Evolutionary conservation across 75 land plant species (phyloP).

Genomic region (Sequoiadendron giganteum): DNA sequence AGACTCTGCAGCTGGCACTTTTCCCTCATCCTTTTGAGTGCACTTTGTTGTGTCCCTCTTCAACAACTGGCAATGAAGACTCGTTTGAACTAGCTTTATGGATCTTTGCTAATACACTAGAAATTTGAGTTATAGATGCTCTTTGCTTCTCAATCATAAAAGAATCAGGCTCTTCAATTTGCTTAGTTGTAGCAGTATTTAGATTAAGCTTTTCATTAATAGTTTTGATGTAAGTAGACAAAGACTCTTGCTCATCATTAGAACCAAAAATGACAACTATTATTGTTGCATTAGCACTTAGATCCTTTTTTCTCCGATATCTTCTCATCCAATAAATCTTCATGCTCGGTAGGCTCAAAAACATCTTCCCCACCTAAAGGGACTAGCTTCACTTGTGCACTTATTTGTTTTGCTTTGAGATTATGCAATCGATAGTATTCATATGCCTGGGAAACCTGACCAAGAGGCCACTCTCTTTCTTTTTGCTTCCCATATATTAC

Average conservation of each 20-base stretch:
- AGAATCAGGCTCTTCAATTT: not conserved
- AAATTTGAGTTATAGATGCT: not conserved
- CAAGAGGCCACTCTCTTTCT: slow-evolving; percentile 34
- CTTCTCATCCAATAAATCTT: slow-evolving; percentile 1
- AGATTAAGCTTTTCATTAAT: slow-evolving; percentile 7
- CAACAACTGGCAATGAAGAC: not conserved
- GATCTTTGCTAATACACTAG: not conserved
- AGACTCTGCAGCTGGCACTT: slow-evolving; percentile 4
- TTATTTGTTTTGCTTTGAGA: slow-evolving; percentile 10
- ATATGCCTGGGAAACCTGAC: slow-evolving; percentile 15
- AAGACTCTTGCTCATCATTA: slow-evolving; percentile 4
- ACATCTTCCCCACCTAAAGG: slow-evolving; percentile 15
- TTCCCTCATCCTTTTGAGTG: slow-evolving; percentile 2
- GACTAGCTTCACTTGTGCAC: slow-evolving; percentile 6
- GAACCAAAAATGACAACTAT: slow-evolving; percentile 5
- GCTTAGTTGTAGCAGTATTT: not conserved
- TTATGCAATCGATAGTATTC: slow-evolving; percentile 18
- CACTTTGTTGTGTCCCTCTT: not conserved
- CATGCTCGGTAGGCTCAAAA: slow-evolving; percentile 13
- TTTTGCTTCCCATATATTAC: slow-evolving; percentile 13
- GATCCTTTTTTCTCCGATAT: not conserved
- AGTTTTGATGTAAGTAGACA: not conserved
- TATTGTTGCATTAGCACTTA: not conserved
- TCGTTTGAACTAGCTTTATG: not conserved
- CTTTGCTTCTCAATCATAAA: not conserved